A percentile compares a stretch with the other conserved stretches of the same genome.
These are phyloP conservation scores for Botrytis medusae DNA, from an alignment of 2,329 filamentous ascomycete genomes.

Conservation along the genomic window DNA sequence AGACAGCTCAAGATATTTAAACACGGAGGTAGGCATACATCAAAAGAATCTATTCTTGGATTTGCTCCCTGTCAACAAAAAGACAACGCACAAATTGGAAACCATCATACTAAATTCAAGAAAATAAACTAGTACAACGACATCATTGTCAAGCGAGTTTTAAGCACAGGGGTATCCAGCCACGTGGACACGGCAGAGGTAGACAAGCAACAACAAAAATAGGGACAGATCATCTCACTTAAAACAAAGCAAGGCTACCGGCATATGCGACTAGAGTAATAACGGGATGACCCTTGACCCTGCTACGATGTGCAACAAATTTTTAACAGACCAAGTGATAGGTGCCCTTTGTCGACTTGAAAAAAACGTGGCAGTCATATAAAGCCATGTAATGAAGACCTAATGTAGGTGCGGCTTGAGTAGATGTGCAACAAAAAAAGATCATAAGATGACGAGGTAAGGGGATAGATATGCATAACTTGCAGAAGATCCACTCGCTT, in stretches of 20 bases:
- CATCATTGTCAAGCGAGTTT: neutral
- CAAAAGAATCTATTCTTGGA: neutral
- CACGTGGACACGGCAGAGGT: constrained; percentile 11
- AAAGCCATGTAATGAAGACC: neutral
- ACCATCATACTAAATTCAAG: neutral
- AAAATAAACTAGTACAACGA: neutral
- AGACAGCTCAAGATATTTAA: neutral
- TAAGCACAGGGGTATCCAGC: neutral
- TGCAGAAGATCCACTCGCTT: constrained; percentile 9
- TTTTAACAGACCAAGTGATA: neutral
- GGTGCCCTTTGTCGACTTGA: neutral
- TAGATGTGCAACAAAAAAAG: constrained; percentile 19
- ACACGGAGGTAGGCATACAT: neutral
- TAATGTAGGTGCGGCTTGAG: constrained; percentile 10
- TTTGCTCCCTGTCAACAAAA: neutral
- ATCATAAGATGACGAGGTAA: neutral
- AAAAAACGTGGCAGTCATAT: neutral
- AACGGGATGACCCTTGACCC: constrained; percentile 7
- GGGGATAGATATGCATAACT: neutral
- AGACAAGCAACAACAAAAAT: constrained; percentile 7
- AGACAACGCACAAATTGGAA: neutral
- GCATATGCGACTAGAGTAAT: neutral
- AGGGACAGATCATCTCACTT: neutral
- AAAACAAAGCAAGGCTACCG: neutral
- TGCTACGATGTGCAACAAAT: constrained; percentile 17